phyloP scores from a whole-genome alignment of 495 filamentous ascomycete species.

The Parachaetomium inaequale region DNA sequence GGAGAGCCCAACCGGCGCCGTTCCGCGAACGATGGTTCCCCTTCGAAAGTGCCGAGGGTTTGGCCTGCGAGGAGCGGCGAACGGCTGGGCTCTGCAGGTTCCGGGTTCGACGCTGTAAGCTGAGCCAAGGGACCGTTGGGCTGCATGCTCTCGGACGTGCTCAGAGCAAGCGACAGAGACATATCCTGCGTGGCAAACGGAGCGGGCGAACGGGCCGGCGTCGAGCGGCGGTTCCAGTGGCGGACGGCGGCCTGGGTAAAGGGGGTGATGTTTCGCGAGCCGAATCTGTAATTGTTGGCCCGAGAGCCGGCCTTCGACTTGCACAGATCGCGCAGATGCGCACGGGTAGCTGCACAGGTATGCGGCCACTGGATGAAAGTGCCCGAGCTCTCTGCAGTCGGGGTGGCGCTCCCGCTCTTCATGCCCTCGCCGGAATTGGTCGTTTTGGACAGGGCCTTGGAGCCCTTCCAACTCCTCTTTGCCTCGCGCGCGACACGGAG shows the following conservation, averaged over 20 bases:
- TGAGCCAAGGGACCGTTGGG: conserved; percentile 65
- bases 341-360: conserved; percentile 73
- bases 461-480: conserved; percentile 75
- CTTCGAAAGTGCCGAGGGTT: conserved; percentile 20
- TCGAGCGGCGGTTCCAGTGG: conserved; percentile 41
- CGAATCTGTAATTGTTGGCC: conserved; percentile 52
- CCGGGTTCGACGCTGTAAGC: conserved; percentile 41
- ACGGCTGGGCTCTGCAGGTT: conserved; percentile 19
- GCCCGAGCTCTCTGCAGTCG: conserved; percentile 47
- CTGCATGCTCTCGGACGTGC: conserved; percentile 76
- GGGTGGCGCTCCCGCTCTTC: conserved; percentile 65
- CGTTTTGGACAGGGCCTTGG: conserved; percentile 38
- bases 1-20: conserved; percentile 57
- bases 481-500: conserved; percentile 83
- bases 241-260: conserved; percentile 54
- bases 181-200: conserved; percentile 70
- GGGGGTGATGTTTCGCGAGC: conserved; percentile 71
- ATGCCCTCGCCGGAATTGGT: conserved; percentile 23
- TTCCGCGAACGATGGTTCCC: conserved; percentile 31
- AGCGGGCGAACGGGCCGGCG: conserved; percentile 33
- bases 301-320: conserved; percentile 72
- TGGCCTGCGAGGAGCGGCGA: conserved; percentile 7
- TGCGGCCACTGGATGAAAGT: conserved; percentile 68
- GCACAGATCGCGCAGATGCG: conserved; percentile 78
- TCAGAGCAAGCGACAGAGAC: conserved; percentile 76